A percentile compares a stretch with the other conserved stretches of the same genome.
Conservation (phyloP, 2,329 filamentous ascomycete genomes). For the Thermothelomyces thermophilus region DNA sequence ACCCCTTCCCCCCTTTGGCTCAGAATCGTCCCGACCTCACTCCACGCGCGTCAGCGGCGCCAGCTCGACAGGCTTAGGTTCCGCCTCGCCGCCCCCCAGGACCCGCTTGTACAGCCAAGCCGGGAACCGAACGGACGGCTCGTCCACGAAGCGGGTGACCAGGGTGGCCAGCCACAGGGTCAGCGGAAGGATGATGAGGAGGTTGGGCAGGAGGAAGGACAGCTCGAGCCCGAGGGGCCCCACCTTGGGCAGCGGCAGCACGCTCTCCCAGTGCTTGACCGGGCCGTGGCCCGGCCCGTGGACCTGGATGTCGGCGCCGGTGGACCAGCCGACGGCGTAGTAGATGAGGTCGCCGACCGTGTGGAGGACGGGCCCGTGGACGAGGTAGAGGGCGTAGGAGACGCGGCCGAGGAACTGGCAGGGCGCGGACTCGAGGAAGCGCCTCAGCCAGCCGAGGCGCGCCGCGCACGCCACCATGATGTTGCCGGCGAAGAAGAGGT, state of each 20-base stretch:
- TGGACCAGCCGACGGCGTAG: slow-evolving; percentile 50
- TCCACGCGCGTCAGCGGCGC: slow-evolving; percentile 12
- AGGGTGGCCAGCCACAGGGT: slow-evolving; percentile 54
- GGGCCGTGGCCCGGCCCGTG: slow-evolving; percentile 31
- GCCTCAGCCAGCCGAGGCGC: slow-evolving; percentile 50
- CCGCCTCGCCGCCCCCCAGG: slow-evolving; percentile 24
- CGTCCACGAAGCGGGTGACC: slow-evolving; percentile 49
- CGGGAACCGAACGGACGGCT: slow-evolving; percentile 52
- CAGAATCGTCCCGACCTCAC: too few species aligned
- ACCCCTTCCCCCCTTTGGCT: neutral
- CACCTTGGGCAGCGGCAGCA: slow-evolving; percentile 45
- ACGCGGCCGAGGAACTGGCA: slow-evolving; percentile 57
- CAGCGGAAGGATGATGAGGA: slow-evolving; percentile 53
- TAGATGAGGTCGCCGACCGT: slow-evolving; percentile 58
- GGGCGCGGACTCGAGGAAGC: slow-evolving; percentile 51
- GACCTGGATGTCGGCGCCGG: slow-evolving; percentile 25
- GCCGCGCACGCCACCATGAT: slow-evolving; percentile 50
- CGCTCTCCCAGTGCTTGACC: slow-evolving; percentile 51
- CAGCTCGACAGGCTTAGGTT: slow-evolving; percentile 14
- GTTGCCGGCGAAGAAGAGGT: slow-evolving; percentile 53
- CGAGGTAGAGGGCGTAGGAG: slow-evolving; percentile 56
- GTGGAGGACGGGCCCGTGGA: slow-evolving; percentile 57
- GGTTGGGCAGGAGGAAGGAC: slow-evolving; percentile 51
- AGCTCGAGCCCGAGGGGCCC: slow-evolving; percentile 57
- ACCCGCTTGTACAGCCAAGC: slow-evolving; percentile 50